phyloP scores from a whole-genome alignment of 257 asterid genomes.

The Cinchona pubescens region DNA sequence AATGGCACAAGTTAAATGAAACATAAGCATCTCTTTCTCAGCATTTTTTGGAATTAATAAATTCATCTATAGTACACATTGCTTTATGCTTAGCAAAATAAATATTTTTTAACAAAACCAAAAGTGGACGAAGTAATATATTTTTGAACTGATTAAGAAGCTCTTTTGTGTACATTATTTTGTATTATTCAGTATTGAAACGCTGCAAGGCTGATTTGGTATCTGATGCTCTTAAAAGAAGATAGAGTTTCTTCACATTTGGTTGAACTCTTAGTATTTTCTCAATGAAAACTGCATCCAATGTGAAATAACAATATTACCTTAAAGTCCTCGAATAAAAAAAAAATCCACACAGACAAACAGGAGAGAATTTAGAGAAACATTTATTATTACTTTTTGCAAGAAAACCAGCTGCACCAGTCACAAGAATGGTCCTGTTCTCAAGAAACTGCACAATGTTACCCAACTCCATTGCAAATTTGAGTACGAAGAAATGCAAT shows the following conservation, averaged over 20 bases:
- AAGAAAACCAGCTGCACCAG: constrained; percentile 85
- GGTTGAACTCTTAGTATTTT: constrained; percentile 80
- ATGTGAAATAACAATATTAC: background rate
- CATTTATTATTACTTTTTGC: constrained; percentile 72
- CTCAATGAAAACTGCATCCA: constrained; percentile 70
- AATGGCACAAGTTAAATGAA: background rate
- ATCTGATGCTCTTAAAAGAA: constrained; percentile 80
- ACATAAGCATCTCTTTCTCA: background rate
- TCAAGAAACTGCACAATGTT: constrained; percentile 54
- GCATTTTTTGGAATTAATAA: background rate
- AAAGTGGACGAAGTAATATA: background rate
- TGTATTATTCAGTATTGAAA: constrained; percentile 69
- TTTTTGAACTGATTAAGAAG: background rate
- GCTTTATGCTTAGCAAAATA: too few relatives aligned
- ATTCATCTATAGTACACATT: too few relatives aligned
- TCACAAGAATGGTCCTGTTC: constrained; percentile 54
- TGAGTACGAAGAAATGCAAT: background rate
- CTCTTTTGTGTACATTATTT: constrained; percentile 35
- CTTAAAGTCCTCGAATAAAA: background rate
- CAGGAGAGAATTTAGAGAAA: constrained; percentile 19
- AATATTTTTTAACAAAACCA: background rate
- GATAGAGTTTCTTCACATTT: constrained; percentile 74
- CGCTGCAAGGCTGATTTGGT: constrained; percentile 57
- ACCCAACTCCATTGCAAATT: constrained; percentile 54
- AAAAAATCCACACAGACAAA: background rate